Percentiles rank a stretch among this genome's conserved stretches.
phyloP scores from a whole-genome alignment of 1,139 yeast species.

The Candida dubliniensis region DNA sequence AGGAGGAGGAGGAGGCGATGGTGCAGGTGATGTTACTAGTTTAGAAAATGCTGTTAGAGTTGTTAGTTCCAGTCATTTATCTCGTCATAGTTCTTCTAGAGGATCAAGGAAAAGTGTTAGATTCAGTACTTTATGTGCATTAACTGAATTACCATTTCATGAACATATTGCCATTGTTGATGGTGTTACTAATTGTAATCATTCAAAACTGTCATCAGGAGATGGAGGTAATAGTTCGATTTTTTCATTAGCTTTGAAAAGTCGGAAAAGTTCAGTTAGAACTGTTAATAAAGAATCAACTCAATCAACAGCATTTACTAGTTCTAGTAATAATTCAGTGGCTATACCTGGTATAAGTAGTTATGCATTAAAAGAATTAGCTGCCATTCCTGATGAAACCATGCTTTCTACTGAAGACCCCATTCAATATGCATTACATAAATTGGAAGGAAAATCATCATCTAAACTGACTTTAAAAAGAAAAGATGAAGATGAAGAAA shows the following conservation, averaged over 20 bases:
- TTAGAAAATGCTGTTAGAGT: constrained; percentile 22
- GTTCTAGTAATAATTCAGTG: constrained; percentile 32
- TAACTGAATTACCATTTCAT: constrained; percentile 44
- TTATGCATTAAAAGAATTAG: constrained; percentile 65
- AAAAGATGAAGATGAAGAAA: constrained; percentile 10
- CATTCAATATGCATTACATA: constrained; percentile 68
- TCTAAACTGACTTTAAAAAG: constrained; percentile 13
- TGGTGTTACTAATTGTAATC: background rate
- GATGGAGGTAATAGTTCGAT: constrained; percentile 39
- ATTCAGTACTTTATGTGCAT: constrained; percentile 40
- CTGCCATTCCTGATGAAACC: constrained; percentile 79
- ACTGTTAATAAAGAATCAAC: constrained; percentile 16
- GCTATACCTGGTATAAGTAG: constrained; percentile 65
- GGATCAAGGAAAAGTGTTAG: constrained; percentile 29
- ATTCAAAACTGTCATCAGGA: constrained; percentile 14
- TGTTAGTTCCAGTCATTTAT: constrained; percentile 14
- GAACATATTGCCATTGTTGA: constrained; percentile 9
- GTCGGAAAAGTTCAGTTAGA: constrained; percentile 22
- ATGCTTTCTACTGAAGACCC: constrained; percentile 60
- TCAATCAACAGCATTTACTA: constrained; percentile 10
- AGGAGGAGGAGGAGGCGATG: background rate
- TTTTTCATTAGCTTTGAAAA: constrained; percentile 33
- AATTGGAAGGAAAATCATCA: constrained; percentile 67
- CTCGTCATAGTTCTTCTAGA: constrained; percentile 7
- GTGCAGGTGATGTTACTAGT: background rate